Percentiles rank a stretch among this genome's conserved stretches.
phyloP scores from a whole-genome alignment of 768 basidiomycete genomes.

The Dacryopinax spathularia region DNA sequence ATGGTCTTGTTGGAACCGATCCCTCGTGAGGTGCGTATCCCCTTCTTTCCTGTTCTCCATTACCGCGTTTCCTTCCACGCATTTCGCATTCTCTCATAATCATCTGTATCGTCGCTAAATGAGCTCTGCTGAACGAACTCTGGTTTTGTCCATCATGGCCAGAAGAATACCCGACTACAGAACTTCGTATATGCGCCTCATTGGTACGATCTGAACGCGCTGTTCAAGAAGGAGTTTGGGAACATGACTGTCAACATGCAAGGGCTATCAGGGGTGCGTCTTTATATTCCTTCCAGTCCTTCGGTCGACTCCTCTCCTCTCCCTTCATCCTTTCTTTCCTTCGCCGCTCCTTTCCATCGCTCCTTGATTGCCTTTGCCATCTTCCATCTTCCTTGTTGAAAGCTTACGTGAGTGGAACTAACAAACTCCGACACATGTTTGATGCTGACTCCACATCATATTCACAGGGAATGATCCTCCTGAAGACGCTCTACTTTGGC shows the following conservation, averaged over 20 bases:
- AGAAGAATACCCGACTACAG: slow-evolving; percentile 38
- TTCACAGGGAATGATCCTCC: slow-evolving; percentile 69
- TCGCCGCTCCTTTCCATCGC: slow-evolving; percentile 7
- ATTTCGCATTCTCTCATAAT: too few relatives aligned
- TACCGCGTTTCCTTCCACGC: too few relatives aligned
- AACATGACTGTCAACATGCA: slow-evolving; percentile 88
- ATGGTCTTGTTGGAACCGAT: slow-evolving; percentile 65
- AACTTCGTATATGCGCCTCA: slow-evolving; percentile 63
- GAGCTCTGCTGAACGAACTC: too few relatives aligned
- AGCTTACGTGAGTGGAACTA: too few relatives aligned
- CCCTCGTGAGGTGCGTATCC: slow-evolving; percentile 79
- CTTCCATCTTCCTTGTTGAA: too few relatives aligned
- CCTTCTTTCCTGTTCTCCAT: too few relatives aligned
- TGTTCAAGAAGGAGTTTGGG: slow-evolving; percentile 74
- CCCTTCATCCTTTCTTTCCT: background rate
- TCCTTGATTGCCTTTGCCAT: too few relatives aligned
- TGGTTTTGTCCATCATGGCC: slow-evolving; percentile 73
- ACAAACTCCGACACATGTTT: too few relatives aligned
- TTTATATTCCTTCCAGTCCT: background rate
- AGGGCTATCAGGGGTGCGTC: slow-evolving; percentile 63
- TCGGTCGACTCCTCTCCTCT: background rate
- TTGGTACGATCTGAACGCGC: slow-evolving; percentile 81
- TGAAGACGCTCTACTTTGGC: slow-evolving; percentile 77
- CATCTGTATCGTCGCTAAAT: too few relatives aligned
- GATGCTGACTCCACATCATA: too few relatives aligned